These are phyloP conservation scores for Fraxinus pennsylvanica DNA, from an alignment of 257 asterid species.

Conservation along the genomic window DNA sequence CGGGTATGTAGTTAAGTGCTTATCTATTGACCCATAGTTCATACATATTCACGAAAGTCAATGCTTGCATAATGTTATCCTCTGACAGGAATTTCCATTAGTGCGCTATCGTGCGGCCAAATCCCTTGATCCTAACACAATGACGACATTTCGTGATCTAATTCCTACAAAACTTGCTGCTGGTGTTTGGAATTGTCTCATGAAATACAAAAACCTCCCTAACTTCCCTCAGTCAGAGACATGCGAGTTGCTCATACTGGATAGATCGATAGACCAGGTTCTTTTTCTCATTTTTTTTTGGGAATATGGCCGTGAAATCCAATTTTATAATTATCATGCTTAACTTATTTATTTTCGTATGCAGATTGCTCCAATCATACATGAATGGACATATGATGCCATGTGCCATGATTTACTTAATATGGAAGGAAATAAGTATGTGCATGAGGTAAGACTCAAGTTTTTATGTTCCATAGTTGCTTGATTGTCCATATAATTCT, in stretches of 20 bases:
- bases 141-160: conserved; percentile 94
- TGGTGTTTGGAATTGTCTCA: conserved; percentile 85
- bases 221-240: conserved; percentile 92
- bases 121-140: conserved; percentile 85
- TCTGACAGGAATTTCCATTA: conserved; percentile 86
- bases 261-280: conserved; percentile 98
- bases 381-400: conserved; percentile 99
- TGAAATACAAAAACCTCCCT: conserved; percentile 79
- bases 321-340: background rate
- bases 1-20: conserved; percentile 51
- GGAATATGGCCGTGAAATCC: background rate
- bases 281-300: conserved; percentile 7
- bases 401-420: conserved; percentile 94
- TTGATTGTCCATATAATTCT: conserved; percentile 24
- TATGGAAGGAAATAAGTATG: conserved; percentile 97
- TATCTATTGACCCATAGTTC: background rate
- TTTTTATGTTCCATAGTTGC: conserved; percentile 21
- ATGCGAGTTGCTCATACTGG: conserved; percentile 93
- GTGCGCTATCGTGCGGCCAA: conserved; percentile 94
- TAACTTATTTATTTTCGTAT: conserved; percentile 22
- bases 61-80: conserved; percentile 25
- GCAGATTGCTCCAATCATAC: conserved; percentile 95
- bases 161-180: conserved; percentile 99
- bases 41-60: background rate
- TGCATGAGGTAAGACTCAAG: conserved; percentile 70